Percentiles rank a stretch among this genome's conserved stretches.
phyloP scores from a whole-genome alignment of 2,329 filamentous ascomycete species.

The Truncatella angustata region DNA sequence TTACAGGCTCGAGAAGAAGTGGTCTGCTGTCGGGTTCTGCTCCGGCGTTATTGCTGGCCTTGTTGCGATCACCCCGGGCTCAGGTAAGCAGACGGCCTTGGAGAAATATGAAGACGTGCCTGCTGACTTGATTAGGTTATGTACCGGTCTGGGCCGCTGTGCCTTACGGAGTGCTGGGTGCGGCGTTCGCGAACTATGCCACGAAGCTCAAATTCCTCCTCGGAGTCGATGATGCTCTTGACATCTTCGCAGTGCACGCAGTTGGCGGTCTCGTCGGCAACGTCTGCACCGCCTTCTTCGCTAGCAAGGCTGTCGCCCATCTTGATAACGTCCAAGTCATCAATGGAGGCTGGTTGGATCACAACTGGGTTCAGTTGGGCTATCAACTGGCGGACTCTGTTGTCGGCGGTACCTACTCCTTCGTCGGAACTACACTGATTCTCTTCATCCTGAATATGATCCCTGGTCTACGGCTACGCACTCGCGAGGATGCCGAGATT shows the following conservation, averaged over 20 bases:
- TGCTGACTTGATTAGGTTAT: conserved; percentile 56
- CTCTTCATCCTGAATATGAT: conserved; percentile 78
- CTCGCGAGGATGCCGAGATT: conserved; percentile 74
- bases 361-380: conserved; percentile 78
- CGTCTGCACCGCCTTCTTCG: conserved; percentile 77
- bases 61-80: conserved; percentile 85
- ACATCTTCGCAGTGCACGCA: conserved; percentile 83
- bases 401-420: conserved; percentile 74
- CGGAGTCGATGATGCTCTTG: conserved; percentile 78
- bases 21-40: conserved; percentile 92
- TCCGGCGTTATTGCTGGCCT: conserved; percentile 85
- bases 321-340: conserved; percentile 71
- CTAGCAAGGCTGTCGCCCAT: conserved; percentile 78
- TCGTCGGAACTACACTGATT: conserved; percentile 73
- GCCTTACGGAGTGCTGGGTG: conserved; percentile 74
- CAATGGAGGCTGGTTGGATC: conserved; percentile 77
- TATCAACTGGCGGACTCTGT: conserved; percentile 83
- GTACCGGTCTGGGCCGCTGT: conserved; percentile 84
- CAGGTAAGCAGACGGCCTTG: conserved; percentile 46
- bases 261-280: conserved; percentile 79
- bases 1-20: conserved; percentile 85
- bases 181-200: conserved; percentile 79
- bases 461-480: conserved; percentile 72
- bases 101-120: background rate
- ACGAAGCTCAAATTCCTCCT: conserved; percentile 88